Conservation (phyloP, 495 filamentous ascomycete species). For the Aspergillus sparsus region DNA sequence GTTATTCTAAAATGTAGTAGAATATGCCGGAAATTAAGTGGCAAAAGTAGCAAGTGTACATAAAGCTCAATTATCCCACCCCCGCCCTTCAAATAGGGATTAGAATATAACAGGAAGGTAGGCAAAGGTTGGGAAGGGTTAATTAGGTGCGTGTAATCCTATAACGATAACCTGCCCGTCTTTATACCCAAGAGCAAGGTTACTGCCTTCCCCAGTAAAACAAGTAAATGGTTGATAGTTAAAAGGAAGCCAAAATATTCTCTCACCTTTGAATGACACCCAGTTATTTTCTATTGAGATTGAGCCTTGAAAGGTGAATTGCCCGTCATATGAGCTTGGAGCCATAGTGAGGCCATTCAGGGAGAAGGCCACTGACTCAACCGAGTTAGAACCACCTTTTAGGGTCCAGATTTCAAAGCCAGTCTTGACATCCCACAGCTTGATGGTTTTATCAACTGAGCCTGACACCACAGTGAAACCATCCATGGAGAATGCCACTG, state of each 20-base stretch:
- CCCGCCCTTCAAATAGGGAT: background rate
- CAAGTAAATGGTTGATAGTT: background rate
- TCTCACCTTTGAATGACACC: background rate
- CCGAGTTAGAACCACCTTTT: constrained; percentile 21
- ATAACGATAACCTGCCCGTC: constrained; percentile 40
- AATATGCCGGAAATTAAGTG: no score
- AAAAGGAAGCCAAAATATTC: background rate
- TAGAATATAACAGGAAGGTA: background rate
- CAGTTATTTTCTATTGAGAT: background rate
- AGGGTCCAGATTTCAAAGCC: constrained; percentile 26
- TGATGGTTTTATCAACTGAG: no score
- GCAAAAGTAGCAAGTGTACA: constrained; percentile 20
- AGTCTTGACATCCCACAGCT: background rate
- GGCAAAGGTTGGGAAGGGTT: background rate
- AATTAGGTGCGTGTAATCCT: background rate
- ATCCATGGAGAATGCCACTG: no score
- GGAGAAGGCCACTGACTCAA: constrained; percentile 35
- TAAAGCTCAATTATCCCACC: background rate
- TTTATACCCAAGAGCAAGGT: constrained; percentile 16
- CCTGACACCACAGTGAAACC: background rate
- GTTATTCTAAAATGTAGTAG: no score
- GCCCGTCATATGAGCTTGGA: background rate
- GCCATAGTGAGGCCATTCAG: constrained; percentile 22
- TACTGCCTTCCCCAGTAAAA: background rate
- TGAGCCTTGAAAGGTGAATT: background rate